Conservation (phyloP, 2,329 filamentous ascomycete species). For the Botrytis deweyae region DNA sequence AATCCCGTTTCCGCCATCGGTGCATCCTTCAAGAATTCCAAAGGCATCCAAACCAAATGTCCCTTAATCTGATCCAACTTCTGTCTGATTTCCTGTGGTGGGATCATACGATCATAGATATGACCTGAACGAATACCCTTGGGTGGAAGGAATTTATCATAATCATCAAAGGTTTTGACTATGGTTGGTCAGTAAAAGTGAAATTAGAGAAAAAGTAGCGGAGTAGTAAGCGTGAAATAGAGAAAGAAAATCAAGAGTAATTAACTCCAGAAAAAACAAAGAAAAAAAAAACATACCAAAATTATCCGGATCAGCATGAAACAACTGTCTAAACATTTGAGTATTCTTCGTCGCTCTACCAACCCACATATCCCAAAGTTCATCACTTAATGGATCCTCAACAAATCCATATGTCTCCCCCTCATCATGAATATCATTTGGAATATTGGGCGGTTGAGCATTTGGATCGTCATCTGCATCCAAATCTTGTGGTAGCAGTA, state of each 20-base stretch:
- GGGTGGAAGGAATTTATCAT: slow-evolving; percentile 73
- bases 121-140: slow-evolving; percentile 78
- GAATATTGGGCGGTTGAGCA: slow-evolving; percentile 68
- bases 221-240: no score
- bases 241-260: not conserved
- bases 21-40: slow-evolving; percentile 79
- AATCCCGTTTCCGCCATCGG: slow-evolving; percentile 79
- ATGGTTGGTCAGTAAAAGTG: slow-evolving; percentile 1
- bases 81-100: slow-evolving; percentile 67
- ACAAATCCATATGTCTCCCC: slow-evolving; percentile 66
- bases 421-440: slow-evolving; percentile 63
- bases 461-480: slow-evolving; percentile 68
- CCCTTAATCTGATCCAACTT: slow-evolving; percentile 81
- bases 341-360: slow-evolving; percentile 69
- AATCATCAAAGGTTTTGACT: slow-evolving; percentile 88
- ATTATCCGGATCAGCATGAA: slow-evolving; percentile 88
- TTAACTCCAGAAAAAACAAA: not conserved
- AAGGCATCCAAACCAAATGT: slow-evolving; percentile 93
- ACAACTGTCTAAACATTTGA: slow-evolving; percentile 71
- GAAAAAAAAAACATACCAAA: slow-evolving; percentile 53
- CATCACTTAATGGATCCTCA: slow-evolving; percentile 66
- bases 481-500: slow-evolving; percentile 71
- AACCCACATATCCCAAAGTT: slow-evolving; percentile 70
- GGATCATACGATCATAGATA: slow-evolving; percentile 77
- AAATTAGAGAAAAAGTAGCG: not conserved